Evolutionary conservation across 1,139 yeast genomes (phyloP).

Genomic region (Ogataea hybrid): DNA sequence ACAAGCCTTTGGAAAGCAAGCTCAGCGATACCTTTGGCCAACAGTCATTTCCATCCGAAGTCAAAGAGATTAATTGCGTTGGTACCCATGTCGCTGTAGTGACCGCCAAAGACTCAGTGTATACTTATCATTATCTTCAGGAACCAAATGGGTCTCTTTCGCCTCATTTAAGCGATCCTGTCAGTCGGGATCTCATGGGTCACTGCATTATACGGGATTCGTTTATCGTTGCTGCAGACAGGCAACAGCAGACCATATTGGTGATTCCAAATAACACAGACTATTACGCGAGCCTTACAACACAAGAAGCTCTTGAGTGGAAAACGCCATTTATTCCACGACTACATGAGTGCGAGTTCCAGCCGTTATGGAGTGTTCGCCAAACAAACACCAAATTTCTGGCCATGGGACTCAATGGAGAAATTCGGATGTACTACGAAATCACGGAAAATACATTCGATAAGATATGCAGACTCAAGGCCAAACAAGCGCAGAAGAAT

Average conservation of each 20-base stretch:
- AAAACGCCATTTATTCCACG: constrained; percentile 42
- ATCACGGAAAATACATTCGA: constrained; percentile 11
- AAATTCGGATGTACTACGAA: constrained; percentile 40
- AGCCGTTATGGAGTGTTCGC: constrained; percentile 37
- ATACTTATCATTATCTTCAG: constrained; percentile 20
- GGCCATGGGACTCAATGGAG: constrained; percentile 51
- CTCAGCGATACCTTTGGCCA: constrained; percentile 33
- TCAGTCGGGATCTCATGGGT: constrained; percentile 41
- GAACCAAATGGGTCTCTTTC: constrained; percentile 30
- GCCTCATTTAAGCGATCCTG: constrained; percentile 32
- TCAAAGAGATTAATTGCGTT: constrained; percentile 35
- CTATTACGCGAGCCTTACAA: background rate
- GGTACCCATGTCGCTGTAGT: constrained; percentile 33
- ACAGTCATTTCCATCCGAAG: constrained; percentile 38
- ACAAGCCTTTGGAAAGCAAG: constrained; percentile 39
- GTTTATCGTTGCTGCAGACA: constrained; percentile 39
- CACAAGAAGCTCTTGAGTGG: background rate
- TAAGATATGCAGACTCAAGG: constrained; percentile 2
- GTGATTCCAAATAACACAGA: constrained; percentile 14
- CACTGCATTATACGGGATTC: constrained; percentile 34
- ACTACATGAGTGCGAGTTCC: constrained; percentile 34
- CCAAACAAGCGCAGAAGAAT: background rate
- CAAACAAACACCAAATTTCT: constrained; percentile 28
- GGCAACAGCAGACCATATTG: constrained; percentile 39
- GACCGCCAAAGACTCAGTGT: constrained; percentile 41